phyloP scores from a whole-genome alignment of 768 basidiomycete species.

The Rubroboletus pulcherrimus region DNA sequence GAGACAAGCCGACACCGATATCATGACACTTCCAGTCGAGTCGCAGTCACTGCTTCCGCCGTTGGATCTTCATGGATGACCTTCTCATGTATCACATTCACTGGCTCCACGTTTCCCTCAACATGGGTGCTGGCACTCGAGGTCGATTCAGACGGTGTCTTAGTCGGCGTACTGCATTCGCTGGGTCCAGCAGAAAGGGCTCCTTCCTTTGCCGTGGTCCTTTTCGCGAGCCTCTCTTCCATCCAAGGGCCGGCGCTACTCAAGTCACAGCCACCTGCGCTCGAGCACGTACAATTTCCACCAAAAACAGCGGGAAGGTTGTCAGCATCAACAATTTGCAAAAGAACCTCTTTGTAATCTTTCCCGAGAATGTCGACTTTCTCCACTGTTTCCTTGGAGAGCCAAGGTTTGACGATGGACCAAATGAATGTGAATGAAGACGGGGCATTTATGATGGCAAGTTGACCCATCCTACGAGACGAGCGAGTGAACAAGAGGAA shows the following conservation, averaged over 20 bases:
- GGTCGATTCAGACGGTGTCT: not conserved
- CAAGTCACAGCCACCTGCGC: slow-evolving; percentile 53
- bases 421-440: slow-evolving; percentile 71
- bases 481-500: not conserved
- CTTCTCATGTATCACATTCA: slow-evolving; percentile 9
- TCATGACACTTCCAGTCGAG: slow-evolving; percentile 1
- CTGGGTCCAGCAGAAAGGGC: not conserved
- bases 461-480: slow-evolving; percentile 59
- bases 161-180: not conserved
- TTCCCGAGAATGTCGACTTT: slow-evolving; percentile 66
- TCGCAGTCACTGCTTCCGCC: not conserved
- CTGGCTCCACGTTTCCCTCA: not conserved
- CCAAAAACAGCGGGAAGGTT: slow-evolving; percentile 59
- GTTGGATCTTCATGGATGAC: not conserved
- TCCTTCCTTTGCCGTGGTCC: slow-evolving; percentile 2
- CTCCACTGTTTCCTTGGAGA: slow-evolving; percentile 65
- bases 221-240: slow-evolving; percentile 42
- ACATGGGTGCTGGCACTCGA: slow-evolving; percentile 3
- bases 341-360: slow-evolving; percentile 53
- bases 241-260: slow-evolving; percentile 72
- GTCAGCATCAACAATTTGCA: slow-evolving; percentile 59
- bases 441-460: slow-evolving; percentile 70
- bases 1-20: not conserved
- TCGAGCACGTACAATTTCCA: slow-evolving; percentile 60
- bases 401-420: slow-evolving; percentile 65